phyloP scores from a whole-genome alignment of 345 rosid genomes.

The Geranium brycei region DNA sequence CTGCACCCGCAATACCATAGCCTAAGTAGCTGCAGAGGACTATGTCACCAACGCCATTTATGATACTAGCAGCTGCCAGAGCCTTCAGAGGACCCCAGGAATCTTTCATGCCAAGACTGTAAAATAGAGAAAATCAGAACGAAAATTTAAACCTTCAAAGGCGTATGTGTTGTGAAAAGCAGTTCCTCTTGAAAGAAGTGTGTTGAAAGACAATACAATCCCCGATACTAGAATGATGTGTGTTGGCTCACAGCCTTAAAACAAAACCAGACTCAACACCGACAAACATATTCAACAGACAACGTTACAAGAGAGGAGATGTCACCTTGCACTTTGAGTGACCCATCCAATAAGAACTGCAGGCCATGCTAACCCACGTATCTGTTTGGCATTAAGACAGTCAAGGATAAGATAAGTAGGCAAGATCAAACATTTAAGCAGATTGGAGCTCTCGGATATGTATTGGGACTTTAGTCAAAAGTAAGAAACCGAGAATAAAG shows the following conservation, averaged over 20 bases:
- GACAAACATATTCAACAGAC: background rate
- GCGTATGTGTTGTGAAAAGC: background rate
- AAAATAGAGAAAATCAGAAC: constrained; percentile 1
- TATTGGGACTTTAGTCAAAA: too few species aligned
- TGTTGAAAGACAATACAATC: too few species aligned
- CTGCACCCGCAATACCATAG: constrained; percentile 30
- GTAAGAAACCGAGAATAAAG: too few species aligned
- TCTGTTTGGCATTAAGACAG: constrained; percentile 10
- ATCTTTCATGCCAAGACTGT: constrained; percentile 42
- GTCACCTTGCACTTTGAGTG: constrained; percentile 42
- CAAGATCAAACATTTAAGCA: background rate
- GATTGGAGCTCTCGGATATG: too few species aligned
- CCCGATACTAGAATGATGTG: background rate
- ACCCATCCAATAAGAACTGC: constrained; percentile 34
- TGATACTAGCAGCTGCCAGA: constrained; percentile 22
- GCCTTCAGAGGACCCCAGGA: constrained; percentile 40
- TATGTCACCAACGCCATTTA: constrained; percentile 32
- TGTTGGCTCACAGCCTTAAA: too few species aligned
- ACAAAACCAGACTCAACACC: too few species aligned
- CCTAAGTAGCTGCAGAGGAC: constrained; percentile 27
- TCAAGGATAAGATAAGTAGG: background rate
- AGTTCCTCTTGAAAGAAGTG: too few species aligned
- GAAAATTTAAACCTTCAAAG: background rate
- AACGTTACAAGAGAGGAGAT: background rate
- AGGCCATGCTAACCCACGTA: constrained; percentile 36